These are phyloP conservation scores for Aspergillus sp. DNA, from an alignment of 2,329 filamentous ascomycete genomes.

Conservation along the genomic window DNA sequence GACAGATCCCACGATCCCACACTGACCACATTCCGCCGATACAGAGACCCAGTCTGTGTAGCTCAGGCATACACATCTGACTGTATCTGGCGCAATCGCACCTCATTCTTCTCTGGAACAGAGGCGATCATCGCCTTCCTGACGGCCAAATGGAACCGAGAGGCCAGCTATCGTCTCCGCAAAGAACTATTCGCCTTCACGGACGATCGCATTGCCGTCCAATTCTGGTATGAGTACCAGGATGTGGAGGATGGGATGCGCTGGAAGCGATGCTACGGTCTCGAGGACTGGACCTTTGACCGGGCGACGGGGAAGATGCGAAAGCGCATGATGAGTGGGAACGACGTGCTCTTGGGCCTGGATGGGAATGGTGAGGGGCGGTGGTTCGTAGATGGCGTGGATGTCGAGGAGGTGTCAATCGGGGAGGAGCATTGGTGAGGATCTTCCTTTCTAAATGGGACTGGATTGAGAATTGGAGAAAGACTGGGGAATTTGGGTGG, in stretches of 20 bases:
- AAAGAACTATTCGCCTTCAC: slow-evolving; percentile 82
- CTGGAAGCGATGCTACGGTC: slow-evolving; percentile 85
- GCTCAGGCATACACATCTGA: slow-evolving; percentile 73
- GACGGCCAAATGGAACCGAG: slow-evolving; percentile 70
- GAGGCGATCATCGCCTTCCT: slow-evolving; percentile 68
- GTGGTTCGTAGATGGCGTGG: slow-evolving; percentile 45
- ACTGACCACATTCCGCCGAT: slow-evolving; percentile 2
- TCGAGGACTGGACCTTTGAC: slow-evolving; percentile 55
- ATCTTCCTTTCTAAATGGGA: background rate
- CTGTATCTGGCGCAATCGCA: slow-evolving; percentile 78
- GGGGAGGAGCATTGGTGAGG: slow-evolving; percentile 36
- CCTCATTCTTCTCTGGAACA: slow-evolving; percentile 66
- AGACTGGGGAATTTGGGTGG: background rate
- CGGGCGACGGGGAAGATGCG: slow-evolving; percentile 44
- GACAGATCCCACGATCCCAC: background rate
- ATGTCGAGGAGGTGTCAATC: slow-evolving; percentile 40
- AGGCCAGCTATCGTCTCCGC: slow-evolving; percentile 69
- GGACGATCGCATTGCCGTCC: slow-evolving; percentile 76
- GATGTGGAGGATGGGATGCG: slow-evolving; percentile 61
- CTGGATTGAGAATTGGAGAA: background rate
- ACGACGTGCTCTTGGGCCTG: slow-evolving; percentile 44
- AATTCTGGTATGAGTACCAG: slow-evolving; percentile 87
- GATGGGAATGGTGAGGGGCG: slow-evolving; percentile 43
- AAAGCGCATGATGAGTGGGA: slow-evolving; percentile 50
- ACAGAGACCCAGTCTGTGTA: slow-evolving; percentile 63